Base-by-base conservation (phyloP, 805 yeast genomes). In the Candida koratica region DNA sequence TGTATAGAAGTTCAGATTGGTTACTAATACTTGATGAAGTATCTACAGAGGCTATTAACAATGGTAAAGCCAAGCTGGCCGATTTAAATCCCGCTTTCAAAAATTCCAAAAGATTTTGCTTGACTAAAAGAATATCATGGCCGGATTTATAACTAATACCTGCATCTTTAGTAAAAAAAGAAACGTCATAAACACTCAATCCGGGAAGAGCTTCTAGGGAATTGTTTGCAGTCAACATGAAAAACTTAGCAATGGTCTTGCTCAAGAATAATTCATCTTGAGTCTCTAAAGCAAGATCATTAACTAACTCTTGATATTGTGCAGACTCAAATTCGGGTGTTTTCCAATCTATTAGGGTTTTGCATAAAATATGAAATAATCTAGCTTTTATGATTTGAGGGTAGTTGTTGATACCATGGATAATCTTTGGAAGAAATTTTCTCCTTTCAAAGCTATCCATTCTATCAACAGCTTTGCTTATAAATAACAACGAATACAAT, bases 401-500 rank as follows among this genome's bases (percentile, higher is more conserved):
- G 24, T 57, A 60, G 0, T 32, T 22, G 1, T 75, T 58, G 2
- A 85, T 75, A 0, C 70, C 71, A 1, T 61, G 54, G 14, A 79
- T 52, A 0, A 79, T 55, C 4, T 53, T 38, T 0, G 85, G 81
- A 0, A 81, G 49, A 24, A 81, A 51, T 4, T 46, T 52, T 1
- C 46, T 49, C 36, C 69, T 63, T 4, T 64, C 73, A 4, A 52
- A 54, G 1, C 42, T 39, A 1, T 54, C 27, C 34, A 82, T 46
- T 35, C 90, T 60, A 25, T 78, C 81, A 11, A 85, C 53, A 6
- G 85, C 90, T 54, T 75, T 78, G 1, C 89, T 73, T 0, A 81
- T 65, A 43, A 85, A 81, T 26, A 84, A 51, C 38, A 86, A 61
- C 14, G 82, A 71, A 55, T 81, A 83, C 6, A 80, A 55, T 39